Evolutionary conservation across 2,329 filamentous ascomycete genomes (phyloP).

Genomic region (Colletotrichum horii): DNA sequence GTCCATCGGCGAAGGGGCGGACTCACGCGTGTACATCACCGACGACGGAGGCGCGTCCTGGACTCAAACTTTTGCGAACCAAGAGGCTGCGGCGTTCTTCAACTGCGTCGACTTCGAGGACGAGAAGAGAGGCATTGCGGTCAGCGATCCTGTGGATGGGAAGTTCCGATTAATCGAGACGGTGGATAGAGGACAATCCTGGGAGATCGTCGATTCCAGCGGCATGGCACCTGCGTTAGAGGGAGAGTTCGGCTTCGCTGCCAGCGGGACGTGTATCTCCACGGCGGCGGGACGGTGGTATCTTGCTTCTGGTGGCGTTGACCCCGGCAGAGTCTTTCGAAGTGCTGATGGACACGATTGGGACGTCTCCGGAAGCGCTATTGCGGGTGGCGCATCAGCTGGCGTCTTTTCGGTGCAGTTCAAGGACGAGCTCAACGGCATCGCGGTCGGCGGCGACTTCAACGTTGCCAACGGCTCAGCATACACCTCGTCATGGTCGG

Average conservation of each 20-base stretch:
- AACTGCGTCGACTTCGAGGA: constrained; percentile 36
- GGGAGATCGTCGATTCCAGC: constrained; percentile 27
- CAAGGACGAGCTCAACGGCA: constrained; percentile 28
- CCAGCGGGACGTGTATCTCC: constrained; percentile 37
- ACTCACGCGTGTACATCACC: constrained; percentile 36
- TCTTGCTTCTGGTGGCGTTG: constrained; percentile 30
- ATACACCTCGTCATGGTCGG: constrained; percentile 32
- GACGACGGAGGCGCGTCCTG: constrained; percentile 31
- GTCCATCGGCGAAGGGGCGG: constrained; percentile 35
- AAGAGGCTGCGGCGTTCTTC: constrained; percentile 34
- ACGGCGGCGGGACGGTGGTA: constrained; percentile 32
- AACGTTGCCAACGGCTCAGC: constrained; percentile 24
- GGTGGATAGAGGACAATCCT: constrained; percentile 30
- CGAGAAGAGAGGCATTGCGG: constrained; percentile 28
- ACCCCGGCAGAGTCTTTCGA: constrained; percentile 32
- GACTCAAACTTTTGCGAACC: constrained; percentile 31
- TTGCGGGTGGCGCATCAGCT: constrained; percentile 29
- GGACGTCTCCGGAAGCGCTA: constrained; percentile 28
- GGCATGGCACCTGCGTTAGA: constrained; percentile 30
- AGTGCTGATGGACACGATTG: constrained; percentile 30
- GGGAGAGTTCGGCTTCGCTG: constrained; percentile 35
- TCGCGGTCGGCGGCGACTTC: constrained; percentile 37
- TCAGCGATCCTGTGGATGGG: constrained; percentile 38
- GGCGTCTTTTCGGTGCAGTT: constrained; percentile 39
- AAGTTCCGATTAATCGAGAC: constrained; percentile 36